Percentiles rank a stretch among this genome's conserved stretches.
Evolutionary conservation across 2,329 filamentous ascomycete species (phyloP).

Genomic region (Aspergillus amoenus): DNA sequence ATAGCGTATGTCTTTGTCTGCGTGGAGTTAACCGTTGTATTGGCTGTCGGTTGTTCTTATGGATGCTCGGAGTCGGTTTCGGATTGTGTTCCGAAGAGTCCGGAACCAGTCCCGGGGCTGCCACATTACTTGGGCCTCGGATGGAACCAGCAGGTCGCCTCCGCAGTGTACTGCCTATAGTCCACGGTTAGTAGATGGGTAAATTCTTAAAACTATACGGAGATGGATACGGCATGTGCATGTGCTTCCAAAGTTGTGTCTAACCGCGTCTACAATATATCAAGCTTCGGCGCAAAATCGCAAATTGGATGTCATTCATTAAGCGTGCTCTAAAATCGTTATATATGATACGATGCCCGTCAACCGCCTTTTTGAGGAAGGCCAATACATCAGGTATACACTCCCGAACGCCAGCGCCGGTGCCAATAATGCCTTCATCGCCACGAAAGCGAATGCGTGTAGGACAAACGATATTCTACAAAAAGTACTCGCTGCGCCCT

Average conservation of each 20-base stretch:
- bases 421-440: constrained; percentile 27
- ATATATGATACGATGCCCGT: constrained; percentile 35
- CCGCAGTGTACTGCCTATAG: not conserved
- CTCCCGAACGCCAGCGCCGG: constrained; percentile 36
- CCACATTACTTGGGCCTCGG: not conserved
- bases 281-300: not conserved
- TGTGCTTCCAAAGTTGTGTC: too few relatives aligned
- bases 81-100: constrained; percentile 18
- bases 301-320: constrained; percentile 30
- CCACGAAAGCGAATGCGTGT: constrained; percentile 1
- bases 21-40: not conserved
- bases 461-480: constrained; percentile 34
- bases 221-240: not conserved
- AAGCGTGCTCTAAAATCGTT: constrained; percentile 36
- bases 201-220: not conserved
- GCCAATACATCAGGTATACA: constrained; percentile 17
- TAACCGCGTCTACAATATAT: not conserved
- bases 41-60: constrained; percentile 3
- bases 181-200: not conserved
- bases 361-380: constrained; percentile 18
- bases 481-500: constrained; percentile 50
- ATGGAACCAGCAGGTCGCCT: not conserved
- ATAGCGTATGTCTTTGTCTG: not conserved
- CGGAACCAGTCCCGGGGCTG: constrained; percentile 16
- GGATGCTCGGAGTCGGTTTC: not conserved